Base-by-base conservation (phyloP, 129 eudicot species). In the Pittosporum tobira region DNA sequence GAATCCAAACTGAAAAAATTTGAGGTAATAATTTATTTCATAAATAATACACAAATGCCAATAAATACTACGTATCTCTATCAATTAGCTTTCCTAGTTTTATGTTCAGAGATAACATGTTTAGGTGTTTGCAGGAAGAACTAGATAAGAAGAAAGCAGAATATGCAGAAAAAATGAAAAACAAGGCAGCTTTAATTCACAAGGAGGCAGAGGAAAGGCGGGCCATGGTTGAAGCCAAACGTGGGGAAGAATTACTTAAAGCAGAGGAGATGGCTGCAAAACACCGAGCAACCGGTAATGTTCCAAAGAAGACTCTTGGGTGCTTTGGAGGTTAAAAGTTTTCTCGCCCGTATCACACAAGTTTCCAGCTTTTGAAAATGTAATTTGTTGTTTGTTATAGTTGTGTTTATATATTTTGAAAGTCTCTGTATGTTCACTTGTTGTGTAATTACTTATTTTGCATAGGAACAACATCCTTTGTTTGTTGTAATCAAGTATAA, bases 211-310 rank as follows among this genome's bases (percentile, higher is more conserved):
- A 90, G 48, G 95, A 85, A 73, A 85, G 85, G 72, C 72, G 89
- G 61, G 98, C 98, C 12, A 73, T 78, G 79, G 84, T 85, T 4
- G 81, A 65, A 34, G 94, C 98, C 36, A 70, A 58, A 53, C 76
- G 72, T 22, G 75, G 84, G 0, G 87, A 85, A 66, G 86, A 82
- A 7, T n/a, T 63, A 22, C 77, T 90, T 56, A 79, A 71, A 57
- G 84, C 95, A 20, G 94, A 85, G 73, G 98, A 90, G 56, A 18
- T 66, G 66, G 87, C 95, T 19, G 98, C 95, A 8, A 85, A 85
- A 56, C 75, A 69, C 45, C 94, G 94, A 3, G 98, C 95, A 48
- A 90, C 89, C 0, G 86, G 90, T 3, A 68, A 73, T 13, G 38
- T 71, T 51, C 97, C 98, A 12, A 80, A 73, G 76, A 82, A 75